phyloP scores from a whole-genome alignment of 371 early-diverging fungal species.

The Ecytonucleospora hepatopenaei region DNA sequence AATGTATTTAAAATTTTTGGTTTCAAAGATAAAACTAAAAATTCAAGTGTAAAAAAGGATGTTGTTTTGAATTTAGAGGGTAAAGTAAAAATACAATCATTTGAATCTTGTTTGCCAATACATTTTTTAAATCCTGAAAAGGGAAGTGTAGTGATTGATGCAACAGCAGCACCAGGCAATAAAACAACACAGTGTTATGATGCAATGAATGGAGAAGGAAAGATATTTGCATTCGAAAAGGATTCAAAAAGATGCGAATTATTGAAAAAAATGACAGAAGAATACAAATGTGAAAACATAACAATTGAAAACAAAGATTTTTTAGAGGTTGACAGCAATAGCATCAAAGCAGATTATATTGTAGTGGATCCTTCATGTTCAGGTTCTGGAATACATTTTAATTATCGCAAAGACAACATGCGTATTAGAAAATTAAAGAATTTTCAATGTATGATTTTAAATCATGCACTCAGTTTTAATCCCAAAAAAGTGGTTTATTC shows the following conservation, averaged over 20 bases:
- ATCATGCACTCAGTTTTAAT: constrained; percentile 59
- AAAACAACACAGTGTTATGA: constrained; percentile 78
- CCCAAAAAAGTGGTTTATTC: constrained; percentile 74
- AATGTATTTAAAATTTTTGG: constrained; percentile 47
- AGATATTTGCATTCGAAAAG: constrained; percentile 76
- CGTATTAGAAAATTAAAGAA: constrained; percentile 58
- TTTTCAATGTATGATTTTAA: constrained; percentile 50
- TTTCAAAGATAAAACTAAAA: neutral
- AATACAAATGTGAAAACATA: constrained; percentile 71
- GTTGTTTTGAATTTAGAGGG: neutral
- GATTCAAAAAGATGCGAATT: constrained; percentile 66
- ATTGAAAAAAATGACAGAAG: constrained; percentile 63
- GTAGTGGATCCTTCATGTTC: constrained; percentile 91
- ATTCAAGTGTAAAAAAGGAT: neutral
- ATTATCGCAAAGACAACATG: constrained; percentile 59
- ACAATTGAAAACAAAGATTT: constrained; percentile 35
- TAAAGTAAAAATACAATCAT: constrained; percentile 49
- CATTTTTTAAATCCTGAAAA: constrained; percentile 67
- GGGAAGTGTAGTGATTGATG: constrained; percentile 70
- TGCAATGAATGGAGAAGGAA: constrained; percentile 70
- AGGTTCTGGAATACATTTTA: constrained; percentile 69
- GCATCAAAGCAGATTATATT: constrained; percentile 66
- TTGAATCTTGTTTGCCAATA: constrained; percentile 72
- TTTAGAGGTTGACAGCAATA: constrained; percentile 56
- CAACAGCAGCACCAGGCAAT: constrained; percentile 96